A percentile compares a stretch with the other conserved stretches of the same genome.
Conservation (phyloP, 1,284 basidiomycete genomes). For the Pseudozyma flocculosa region DNA sequence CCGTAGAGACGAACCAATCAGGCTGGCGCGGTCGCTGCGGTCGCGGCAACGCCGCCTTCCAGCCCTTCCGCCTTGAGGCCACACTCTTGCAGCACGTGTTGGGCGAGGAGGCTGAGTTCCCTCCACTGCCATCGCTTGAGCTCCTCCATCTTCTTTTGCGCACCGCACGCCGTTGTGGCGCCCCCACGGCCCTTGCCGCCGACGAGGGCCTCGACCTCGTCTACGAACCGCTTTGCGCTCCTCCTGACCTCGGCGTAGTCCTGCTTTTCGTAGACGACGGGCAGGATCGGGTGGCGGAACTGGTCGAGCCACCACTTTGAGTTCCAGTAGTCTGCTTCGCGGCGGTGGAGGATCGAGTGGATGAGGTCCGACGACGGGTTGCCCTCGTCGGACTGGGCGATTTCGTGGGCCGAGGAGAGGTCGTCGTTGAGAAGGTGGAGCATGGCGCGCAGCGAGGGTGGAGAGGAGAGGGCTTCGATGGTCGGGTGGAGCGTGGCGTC, state of each 20-base stretch:
- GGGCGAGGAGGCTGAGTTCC: conserved; percentile 10
- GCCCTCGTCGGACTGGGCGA: conserved; percentile 36
- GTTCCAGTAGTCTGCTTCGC: conserved; percentile 45
- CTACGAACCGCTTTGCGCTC: conserved; percentile 34
- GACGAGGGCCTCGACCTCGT: conserved; percentile 24
- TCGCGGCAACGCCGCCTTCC: too few species aligned
- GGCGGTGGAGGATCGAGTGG: conserved; percentile 39
- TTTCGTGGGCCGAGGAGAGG: conserved; percentile 24
- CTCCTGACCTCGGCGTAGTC: conserved; percentile 8
- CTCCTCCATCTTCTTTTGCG: conserved; percentile 14
- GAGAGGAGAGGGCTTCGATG: conserved; percentile 8
- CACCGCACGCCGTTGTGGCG: conserved; percentile 30
- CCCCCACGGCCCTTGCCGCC: conserved; percentile 12
- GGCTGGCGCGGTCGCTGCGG: too few species aligned
- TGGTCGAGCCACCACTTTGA: conserved; percentile 41
- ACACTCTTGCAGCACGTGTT: conserved; percentile 14
- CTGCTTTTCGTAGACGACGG: conserved; percentile 5
- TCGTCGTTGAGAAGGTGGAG: conserved; percentile 45
- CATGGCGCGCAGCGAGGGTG: conserved; percentile 11
- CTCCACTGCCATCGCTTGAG: conserved; percentile 30
- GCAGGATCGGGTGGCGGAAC: conserved; percentile 22
- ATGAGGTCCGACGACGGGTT: conserved; percentile 24
- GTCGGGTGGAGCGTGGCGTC: conserved; percentile 4
- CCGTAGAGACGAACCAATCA: too few species aligned
- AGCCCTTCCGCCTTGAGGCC: conserved; percentile 2